Base-by-base conservation (phyloP, 768 basidiomycete species). In the Rhizopogon roseolus region DNA sequence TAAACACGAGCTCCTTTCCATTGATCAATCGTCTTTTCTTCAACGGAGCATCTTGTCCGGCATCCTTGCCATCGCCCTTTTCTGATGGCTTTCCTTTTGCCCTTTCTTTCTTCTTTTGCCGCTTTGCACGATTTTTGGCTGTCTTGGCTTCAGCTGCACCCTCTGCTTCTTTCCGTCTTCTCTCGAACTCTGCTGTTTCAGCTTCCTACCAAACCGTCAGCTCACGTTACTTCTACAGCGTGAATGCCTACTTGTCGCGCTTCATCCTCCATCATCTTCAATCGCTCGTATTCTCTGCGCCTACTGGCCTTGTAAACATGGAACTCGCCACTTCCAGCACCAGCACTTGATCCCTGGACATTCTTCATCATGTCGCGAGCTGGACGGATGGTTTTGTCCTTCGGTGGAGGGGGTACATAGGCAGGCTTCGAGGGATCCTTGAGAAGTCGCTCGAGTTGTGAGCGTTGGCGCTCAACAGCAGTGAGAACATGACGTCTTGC, bases 331-430 rank as follows among this genome's bases (percentile, higher is more conserved):
- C 90, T 93, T 49, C 97, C 97, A 16, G 97, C 97, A 42, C 96
- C 97, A 6, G 97, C 94, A 69, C 91, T 93, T 14, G 92, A 95
- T 0, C 97, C 97, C 70, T 98, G 95, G 6, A 99, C 96, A 62
- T 98, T 98, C 80, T 97, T 98, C 91, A 99, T 98, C 91, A 93
- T 93, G 68, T 93, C 97, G 46, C 91, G 78, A 8, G 95, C 78
- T 1, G 94, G 76, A 17, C 93, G 77, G 29, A 98, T 76, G 0
- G 77, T 78, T 74, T 91, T 94, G 57, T 90, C 88, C 68, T 90
- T 89, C 5, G 88, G 87, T 1, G 89, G 76, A n/a, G 80, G 63
- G 2, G 95, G 93, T 9, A 98, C 73, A 64, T 81, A 81, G 1
- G 86, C 90, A 1, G 86, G 84, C 66, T 93, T 95, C 6, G 79